Percentiles rank a stretch among this genome's conserved stretches.
phyloP scores from a whole-genome alignment of 768 basidiomycete genomes.

The Auriscalpium microsporum region DNA sequence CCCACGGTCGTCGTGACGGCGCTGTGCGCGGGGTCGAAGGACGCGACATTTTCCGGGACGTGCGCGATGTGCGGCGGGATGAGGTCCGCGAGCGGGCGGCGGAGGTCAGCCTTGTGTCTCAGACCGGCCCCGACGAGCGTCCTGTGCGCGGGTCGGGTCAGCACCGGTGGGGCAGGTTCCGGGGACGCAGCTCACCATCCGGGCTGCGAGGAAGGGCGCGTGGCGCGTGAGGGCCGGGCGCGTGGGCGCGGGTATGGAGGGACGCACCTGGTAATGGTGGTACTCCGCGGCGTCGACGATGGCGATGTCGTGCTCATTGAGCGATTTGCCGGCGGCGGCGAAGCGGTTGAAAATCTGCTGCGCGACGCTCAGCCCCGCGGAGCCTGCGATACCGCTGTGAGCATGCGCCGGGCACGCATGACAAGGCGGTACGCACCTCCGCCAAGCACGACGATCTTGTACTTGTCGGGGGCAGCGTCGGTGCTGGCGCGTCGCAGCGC shows the following conservation, averaged over 20 bases:
- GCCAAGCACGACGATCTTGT: constrained; percentile 81
- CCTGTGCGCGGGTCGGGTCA: constrained; percentile 33
- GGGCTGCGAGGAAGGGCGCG: constrained; percentile 41
- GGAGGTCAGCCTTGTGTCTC: constrained; percentile 57
- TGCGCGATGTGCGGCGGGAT: constrained; percentile 69
- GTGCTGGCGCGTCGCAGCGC: constrained; percentile 25
- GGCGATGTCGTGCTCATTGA: constrained; percentile 72
- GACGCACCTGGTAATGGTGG: constrained; percentile 76
- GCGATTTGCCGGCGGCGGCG: constrained; percentile 52
- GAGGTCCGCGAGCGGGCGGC: constrained; percentile 55
- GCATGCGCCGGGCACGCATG: neutral
- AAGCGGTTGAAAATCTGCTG: constrained; percentile 84
- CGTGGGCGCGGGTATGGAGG: neutral
- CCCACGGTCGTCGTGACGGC: constrained; percentile 67
- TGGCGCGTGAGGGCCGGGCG: constrained; percentile 1
- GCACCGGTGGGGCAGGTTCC: neutral
- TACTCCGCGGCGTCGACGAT: constrained; percentile 75
- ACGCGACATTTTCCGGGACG: constrained; percentile 59
- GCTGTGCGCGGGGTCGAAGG: constrained; percentile 71
- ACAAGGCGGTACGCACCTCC: constrained; percentile 48
- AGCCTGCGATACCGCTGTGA: constrained; percentile 40
- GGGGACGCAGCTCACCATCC: constrained; percentile 58
- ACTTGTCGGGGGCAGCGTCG: constrained; percentile 41
- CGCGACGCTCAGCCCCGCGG: constrained; percentile 74
- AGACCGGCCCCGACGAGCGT: constrained; percentile 91